Evolutionary conservation across 805 yeast genomes (phyloP), one percentile per base, ranked within the genome.

Genomic region (Candida hungchunana): DNA sequence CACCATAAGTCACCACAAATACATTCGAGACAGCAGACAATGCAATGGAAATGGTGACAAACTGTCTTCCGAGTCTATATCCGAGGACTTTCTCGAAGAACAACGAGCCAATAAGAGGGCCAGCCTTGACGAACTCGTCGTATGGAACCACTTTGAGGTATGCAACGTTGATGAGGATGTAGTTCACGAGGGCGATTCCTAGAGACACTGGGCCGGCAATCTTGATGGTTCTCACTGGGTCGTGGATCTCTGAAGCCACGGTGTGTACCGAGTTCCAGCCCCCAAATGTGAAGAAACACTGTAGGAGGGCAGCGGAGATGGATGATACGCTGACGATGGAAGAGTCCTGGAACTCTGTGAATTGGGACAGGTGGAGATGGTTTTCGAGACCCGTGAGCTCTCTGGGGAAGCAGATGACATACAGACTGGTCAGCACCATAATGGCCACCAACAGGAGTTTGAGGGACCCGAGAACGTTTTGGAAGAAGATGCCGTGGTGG

Each of bases 181-280:
- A 79, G 15, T 78, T 70, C 9, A 69, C 22, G 4, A 73, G 57
- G 17, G 77, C 67, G 8, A 76, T 53, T 1, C 62, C 32, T 27
- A 79, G 52, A 0, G 83, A 69, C 3, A 66, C 53, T 0, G 82
- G 81, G 3, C 84, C 84, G 2, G 83, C 81, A 20, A 77, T 69
- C 47, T 63, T 74, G 36, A 78, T 62, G 1, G 83, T 77, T 21
- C 72, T 58, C 0, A 63, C 62, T 1, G 84, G 85, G 41, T 78
- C 71, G 39, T 71, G 69, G 24, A 79, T 71, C 48, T 79, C 86
- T 31, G 77, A 74, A 4, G 79, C 64, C 10, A 75, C 79, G 0
- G 77, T 67, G 48, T 77, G 82, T 7, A 77, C 77, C 7, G 72
- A 58, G 44, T 69, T 74, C 83, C 84, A 79, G 4, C 86, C 86